Evolutionary conservation across 2,329 filamentous ascomycete species (phyloP).

Genomic region (Purpureocillium takamizusanense): DNA sequence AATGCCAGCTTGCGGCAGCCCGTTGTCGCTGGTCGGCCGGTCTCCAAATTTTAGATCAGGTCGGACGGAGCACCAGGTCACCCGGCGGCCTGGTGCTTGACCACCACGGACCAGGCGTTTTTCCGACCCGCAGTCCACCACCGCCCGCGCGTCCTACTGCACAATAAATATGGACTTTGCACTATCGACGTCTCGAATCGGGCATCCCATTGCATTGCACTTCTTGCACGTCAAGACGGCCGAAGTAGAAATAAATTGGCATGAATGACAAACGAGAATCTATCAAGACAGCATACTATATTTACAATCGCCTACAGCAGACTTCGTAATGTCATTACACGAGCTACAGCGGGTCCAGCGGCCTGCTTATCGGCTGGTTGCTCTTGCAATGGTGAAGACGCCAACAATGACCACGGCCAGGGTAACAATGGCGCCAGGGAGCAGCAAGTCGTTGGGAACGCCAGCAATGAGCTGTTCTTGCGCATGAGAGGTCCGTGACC

Average conservation of each 20-base stretch:
- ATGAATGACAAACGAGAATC: slow-evolving; percentile 8
- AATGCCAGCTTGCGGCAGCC: slow-evolving; percentile 7
- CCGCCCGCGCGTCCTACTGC: too few species aligned
- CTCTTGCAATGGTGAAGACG: slow-evolving; percentile 79
- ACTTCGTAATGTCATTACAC: slow-evolving; percentile 27
- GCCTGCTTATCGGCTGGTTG: slow-evolving; percentile 40
- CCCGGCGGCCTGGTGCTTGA: too few species aligned
- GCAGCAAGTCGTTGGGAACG: slow-evolving; percentile 85
- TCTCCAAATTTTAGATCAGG: slow-evolving; percentile 11
- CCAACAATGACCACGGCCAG: slow-evolving; percentile 88
- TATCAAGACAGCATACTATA: slow-evolving; percentile 16
- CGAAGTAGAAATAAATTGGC: neutral
- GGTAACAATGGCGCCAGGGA: slow-evolving; percentile 92
- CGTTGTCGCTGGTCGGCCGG: neutral
- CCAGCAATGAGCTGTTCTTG: slow-evolving; percentile 79
- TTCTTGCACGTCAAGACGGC: too few species aligned
- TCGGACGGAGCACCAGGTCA: too few species aligned
- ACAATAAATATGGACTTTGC: too few species aligned
- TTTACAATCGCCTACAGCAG: slow-evolving; percentile 18
- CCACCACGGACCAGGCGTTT: slow-evolving; percentile 7
- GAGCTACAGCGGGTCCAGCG: slow-evolving; percentile 8
- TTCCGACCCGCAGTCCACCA: slow-evolving; percentile 12
- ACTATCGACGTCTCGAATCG: too few species aligned
- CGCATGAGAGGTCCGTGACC: slow-evolving; percentile 28
- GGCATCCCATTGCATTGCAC: too few species aligned